Evolutionary conservation across 768 basidiomycete genomes (phyloP).

Genomic region (Lactifluus subvellereus): DNA sequence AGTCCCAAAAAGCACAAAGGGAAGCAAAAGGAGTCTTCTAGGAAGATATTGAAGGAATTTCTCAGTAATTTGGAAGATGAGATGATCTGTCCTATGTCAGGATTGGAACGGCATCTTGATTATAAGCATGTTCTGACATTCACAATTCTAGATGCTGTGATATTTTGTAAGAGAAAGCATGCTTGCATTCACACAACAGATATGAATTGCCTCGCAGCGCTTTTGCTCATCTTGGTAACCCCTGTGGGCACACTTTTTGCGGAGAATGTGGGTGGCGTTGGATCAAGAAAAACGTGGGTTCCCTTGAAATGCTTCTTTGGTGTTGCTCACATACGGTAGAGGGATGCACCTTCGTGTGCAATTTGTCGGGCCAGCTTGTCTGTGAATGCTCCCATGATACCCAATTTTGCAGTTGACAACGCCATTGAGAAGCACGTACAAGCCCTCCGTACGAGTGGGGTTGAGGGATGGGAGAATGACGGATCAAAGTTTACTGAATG

Average conservation of each 20-base stretch:
- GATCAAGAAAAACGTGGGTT: conserved; percentile 48
- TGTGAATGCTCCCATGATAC: conserved; percentile 44
- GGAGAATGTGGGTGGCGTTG: conserved; percentile 61
- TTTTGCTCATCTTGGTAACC: conserved; percentile 55
- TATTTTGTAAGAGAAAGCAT: conserved; percentile 45
- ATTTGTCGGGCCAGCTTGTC: conserved; percentile 50
- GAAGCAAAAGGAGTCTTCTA: conserved; percentile 35
- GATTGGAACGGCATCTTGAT: conserved; percentile 18
- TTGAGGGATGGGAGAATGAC: conserved; percentile 46
- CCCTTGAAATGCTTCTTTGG: neutral
- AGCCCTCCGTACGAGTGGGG: conserved; percentile 41
- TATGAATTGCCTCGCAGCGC: conserved; percentile 38
- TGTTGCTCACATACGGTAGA: conserved; percentile 27
- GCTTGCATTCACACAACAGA: conserved; percentile 1
- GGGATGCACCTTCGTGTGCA: conserved; percentile 47
- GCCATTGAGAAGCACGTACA: conserved; percentile 54
- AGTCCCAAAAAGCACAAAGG: conserved; percentile 36
- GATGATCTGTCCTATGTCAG: conserved; percentile 64
- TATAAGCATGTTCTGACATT: neutral
- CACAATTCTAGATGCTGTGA: conserved; percentile 54
- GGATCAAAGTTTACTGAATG: conserved; percentile 49
- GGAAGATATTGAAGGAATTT: conserved; percentile 28
- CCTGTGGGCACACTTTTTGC: conserved; percentile 71
- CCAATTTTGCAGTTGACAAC: conserved; percentile 59
- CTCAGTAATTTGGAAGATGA: conserved; percentile 56